Percentiles rank a stretch among this genome's conserved stretches.
These are phyloP conservation scores for Daldinia vernicosa DNA, from an alignment of 495 filamentous ascomycete genomes.

Conservation along the genomic window DNA sequence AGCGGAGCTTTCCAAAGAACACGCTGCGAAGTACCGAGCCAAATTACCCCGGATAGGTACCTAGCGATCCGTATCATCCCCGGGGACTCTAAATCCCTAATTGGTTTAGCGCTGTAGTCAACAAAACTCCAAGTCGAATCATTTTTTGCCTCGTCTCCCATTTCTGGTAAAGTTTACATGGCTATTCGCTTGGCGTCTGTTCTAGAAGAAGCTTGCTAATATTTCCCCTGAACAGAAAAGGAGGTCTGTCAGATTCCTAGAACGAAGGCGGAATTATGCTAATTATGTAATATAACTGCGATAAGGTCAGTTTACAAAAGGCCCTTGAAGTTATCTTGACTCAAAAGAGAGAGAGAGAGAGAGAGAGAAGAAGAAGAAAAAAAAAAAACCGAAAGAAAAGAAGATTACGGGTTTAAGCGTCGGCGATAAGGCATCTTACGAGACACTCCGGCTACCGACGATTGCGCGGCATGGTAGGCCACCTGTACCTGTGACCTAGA, in stretches of 20 bases:
- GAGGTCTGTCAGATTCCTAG: neutral
- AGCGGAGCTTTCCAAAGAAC: conserved; percentile 15
- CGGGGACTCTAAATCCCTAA: conserved; percentile 13
- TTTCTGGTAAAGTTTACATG: conserved; percentile 22
- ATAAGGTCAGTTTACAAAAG: neutral
- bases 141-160: conserved; percentile 18
- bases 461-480: neutral
- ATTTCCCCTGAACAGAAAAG: neutral
- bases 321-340: neutral
- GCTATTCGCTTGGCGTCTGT: conserved; percentile 13
- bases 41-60: conserved; percentile 30
- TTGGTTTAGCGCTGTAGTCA: conserved; percentile 19
- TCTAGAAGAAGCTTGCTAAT: conserved; percentile 3
- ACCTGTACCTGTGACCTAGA: neutral
- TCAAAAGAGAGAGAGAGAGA: no score
- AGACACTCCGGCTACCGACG: neutral
- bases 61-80: conserved; percentile 25
- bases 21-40: conserved; percentile 29
- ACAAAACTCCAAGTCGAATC: conserved; percentile 41
- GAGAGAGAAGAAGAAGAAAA: no score
- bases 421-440: neutral
- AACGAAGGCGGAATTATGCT: neutral
- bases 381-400: neutral
- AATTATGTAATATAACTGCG: neutral
- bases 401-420: neutral